Conservation (phyloP, 2,329 filamentous ascomycete genomes). For the Lomentospora prolificans region DNA sequence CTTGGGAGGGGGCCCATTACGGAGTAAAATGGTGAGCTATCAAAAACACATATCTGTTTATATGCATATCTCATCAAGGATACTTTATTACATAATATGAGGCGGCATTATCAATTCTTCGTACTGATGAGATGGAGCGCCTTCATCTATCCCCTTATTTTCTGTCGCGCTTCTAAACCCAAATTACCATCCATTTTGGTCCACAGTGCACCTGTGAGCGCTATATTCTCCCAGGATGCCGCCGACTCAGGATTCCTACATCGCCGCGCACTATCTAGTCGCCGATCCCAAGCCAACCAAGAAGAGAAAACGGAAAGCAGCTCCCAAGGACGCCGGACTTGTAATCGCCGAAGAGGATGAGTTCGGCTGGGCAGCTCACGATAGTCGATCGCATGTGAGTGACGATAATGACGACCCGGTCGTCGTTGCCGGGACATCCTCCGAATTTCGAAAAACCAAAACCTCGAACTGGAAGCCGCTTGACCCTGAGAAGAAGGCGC, state of each 20-base stretch:
- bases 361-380: conserved; percentile 34
- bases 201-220: too few species aligned
- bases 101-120: too few species aligned
- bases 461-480: conserved; percentile 81
- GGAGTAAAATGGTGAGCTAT: too few species aligned
- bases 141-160: too few species aligned
- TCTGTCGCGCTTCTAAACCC: too few species aligned
- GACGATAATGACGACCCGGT: conserved; percentile 44
- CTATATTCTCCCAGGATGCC: too few species aligned
- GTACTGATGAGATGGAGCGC: too few species aligned
- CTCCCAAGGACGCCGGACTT: conserved; percentile 37
- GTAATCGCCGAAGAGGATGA: conserved; percentile 59
- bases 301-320: conserved; percentile 54
- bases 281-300: conserved; percentile 47
- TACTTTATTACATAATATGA: too few species aligned
- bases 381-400: conserved; percentile 28
- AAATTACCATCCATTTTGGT: too few species aligned
- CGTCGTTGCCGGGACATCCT: conserved; percentile 38
- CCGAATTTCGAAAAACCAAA: conserved; percentile 64
- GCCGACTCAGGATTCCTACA: conserved; percentile 40
- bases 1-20: too few species aligned
- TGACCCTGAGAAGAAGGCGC: conserved; percentile 47
- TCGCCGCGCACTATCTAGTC: conserved; percentile 81
- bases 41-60: too few species aligned
- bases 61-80: too few species aligned